Evolutionary conservation across 345 rosid species (phyloP), one percentile per base, ranked within the genome.

Genomic region (Triadica sebifera): DNA sequence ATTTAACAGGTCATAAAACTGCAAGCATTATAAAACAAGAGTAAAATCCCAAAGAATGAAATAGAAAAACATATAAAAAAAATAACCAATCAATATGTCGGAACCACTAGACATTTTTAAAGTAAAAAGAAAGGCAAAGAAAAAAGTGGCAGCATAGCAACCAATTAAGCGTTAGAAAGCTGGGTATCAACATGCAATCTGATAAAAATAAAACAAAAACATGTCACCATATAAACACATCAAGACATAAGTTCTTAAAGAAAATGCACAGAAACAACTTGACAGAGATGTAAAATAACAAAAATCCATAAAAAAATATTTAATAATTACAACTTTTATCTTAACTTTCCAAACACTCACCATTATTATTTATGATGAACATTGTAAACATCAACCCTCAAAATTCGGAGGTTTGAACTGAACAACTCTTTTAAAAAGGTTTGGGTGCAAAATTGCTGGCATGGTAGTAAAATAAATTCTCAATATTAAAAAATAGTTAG

Each of bases 1-100:
- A 69, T 95, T 95, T 71, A 95, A 58, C 34, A 95, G 89, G 81
- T 95, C 99, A 75, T 95, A 95, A 79, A 90, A 95, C 98, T 95
- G 92, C 94, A 89, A 71, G 69, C 77, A 70, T 29, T 25, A 77
- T 0, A 69, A 72, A 74, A 73, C 17, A 47, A 25, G 25, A 46
- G 41, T 57, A 71, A 80, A 66, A 43, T 16, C 39, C 17, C 57
- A 47, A 38, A 34, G 60, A 12, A 55, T 12, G 45, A 49, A 67
- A n/a, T 20, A 34, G 19, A 22, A 49, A 39, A 41, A 50, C 19
- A 70, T 69, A 5, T 43, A 65, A 50, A 59, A 53, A 51, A 51
- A 72, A 34, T 19, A 12, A 51, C 41, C 41, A n/a, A 67, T 60
- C 38, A 20, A 39, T 29, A 9, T 55, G 43, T 73, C 51, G 12